A percentile compares a stretch with the other conserved stretches of the same genome.
Conservation (phyloP, 768 basidiomycete species). For the Pleurotus tuber-regium region DNA sequence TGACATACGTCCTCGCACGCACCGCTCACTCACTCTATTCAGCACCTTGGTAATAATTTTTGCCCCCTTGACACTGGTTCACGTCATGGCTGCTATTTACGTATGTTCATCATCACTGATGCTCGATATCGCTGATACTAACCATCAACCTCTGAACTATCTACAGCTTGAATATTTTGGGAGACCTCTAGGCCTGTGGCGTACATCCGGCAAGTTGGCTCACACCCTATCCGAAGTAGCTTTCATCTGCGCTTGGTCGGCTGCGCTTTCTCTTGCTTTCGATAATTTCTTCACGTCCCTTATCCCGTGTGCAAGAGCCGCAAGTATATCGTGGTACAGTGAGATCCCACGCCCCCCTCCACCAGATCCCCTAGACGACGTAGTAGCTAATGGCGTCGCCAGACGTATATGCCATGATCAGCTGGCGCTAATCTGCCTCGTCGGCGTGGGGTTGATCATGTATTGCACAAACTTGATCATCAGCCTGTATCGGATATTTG, state of each 20-base stretch:
- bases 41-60: constrained; percentile 86
- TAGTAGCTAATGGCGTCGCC: constrained; percentile 42
- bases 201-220: constrained; percentile 80
- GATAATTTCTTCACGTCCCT: constrained; percentile 91
- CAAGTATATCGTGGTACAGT: constrained; percentile 72
- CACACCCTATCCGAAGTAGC: constrained; percentile 87
- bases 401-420: constrained; percentile 72
- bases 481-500: constrained; percentile 82
- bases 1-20: background rate
- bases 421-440: constrained; percentile 72
- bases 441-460: constrained; percentile 72
- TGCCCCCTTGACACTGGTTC: constrained; percentile 76
- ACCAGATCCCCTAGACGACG: constrained; percentile 30
- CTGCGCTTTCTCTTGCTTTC: constrained; percentile 82
- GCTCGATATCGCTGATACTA: background rate
- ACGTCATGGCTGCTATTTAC: constrained; percentile 85
- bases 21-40: constrained; percentile 1
- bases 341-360: constrained; percentile 52
- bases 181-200: constrained; percentile 89
- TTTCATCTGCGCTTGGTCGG: constrained; percentile 94
- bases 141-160: constrained; percentile 17
- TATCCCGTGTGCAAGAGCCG: constrained; percentile 68
- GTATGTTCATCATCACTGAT: constrained; percentile 40
- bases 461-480: constrained; percentile 87
- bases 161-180: constrained; percentile 93